A percentile compares a stretch with the other conserved stretches of the same genome.
phyloP scores from a whole-genome alignment of 768 basidiomycete genomes.

The Strobilomyces dryophilus region DNA sequence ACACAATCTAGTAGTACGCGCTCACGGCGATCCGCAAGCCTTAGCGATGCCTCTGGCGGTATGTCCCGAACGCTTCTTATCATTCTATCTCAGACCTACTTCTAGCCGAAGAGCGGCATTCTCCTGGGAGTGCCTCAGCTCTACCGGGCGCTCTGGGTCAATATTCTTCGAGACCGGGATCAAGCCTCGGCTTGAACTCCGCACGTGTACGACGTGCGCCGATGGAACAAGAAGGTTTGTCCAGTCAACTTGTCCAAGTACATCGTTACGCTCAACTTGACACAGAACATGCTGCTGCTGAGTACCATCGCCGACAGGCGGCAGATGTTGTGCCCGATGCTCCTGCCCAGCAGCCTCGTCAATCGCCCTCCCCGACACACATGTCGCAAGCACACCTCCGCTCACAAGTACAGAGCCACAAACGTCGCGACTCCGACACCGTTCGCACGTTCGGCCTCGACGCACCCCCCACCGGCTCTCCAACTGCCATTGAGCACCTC shows the following conservation, averaged over 20 bases:
- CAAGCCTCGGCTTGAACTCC: conserved; percentile 39
- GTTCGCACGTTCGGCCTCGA: conserved; percentile 47
- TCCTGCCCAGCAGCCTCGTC: conserved; percentile 35
- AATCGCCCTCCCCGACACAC: conserved; percentile 53
- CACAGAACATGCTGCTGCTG: conserved; percentile 24
- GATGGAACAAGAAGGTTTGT: conserved; percentile 42
- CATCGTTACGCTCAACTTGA: conserved; percentile 2
- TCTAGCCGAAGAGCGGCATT: conserved; percentile 27
- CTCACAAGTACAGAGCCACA: conserved; percentile 42
- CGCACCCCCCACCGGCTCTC: conserved; percentile 41
- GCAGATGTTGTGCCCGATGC: conserved; percentile 8
- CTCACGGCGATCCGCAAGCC: conserved; percentile 70
- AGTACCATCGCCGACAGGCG: conserved; percentile 21
- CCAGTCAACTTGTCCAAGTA: conserved; percentile 11
- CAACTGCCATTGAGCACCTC: conserved; percentile 48
- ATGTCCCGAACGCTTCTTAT: conserved; percentile 23
- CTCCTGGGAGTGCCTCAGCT: conserved; percentile 18
- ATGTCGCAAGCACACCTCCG: conserved; percentile 30
- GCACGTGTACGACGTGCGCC: conserved; percentile 38
- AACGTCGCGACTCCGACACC: conserved; percentile 74
- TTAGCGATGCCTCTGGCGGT: conserved; percentile 54
- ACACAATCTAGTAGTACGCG: conserved; percentile 45
- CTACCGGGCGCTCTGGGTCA: conserved; percentile 19
- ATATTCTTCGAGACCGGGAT: conserved; percentile 37
- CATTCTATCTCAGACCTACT: conserved; percentile 19